Evolutionary conservation across 768 basidiomycete species (phyloP).

Genomic region (Mycena haematopus): DNA sequence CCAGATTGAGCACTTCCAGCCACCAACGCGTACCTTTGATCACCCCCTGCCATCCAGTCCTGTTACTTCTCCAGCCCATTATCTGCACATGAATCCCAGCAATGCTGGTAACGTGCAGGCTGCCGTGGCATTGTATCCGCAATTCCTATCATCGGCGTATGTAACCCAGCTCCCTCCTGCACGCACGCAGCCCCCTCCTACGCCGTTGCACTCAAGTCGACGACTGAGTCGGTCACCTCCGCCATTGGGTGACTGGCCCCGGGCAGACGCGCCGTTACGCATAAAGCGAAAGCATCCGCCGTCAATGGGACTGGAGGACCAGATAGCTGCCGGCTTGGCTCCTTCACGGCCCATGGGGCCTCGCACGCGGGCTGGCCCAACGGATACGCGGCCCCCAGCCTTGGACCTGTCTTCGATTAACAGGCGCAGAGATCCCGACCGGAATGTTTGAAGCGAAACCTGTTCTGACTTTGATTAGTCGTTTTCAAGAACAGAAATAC

Average conservation of each 20-base stretch:
- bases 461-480: slow-evolving; percentile 1
- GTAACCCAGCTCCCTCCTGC: slow-evolving; percentile 9
- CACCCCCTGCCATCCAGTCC: slow-evolving; percentile 16
- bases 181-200: slow-evolving; percentile 4
- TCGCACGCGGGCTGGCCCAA: slow-evolving; percentile 13
- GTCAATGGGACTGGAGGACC: not conserved
- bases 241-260: slow-evolving; percentile 28
- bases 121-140: slow-evolving; percentile 26
- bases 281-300: slow-evolving; percentile 22
- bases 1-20: slow-evolving; percentile 27
- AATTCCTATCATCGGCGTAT: slow-evolving; percentile 25
- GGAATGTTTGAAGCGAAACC: not conserved
- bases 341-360: slow-evolving; percentile 24
- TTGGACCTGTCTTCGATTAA: slow-evolving; percentile 8
- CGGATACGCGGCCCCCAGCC: slow-evolving; percentile 11
- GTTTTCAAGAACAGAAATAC: slow-evolving; percentile 13
- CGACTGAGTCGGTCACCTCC: slow-evolving; percentile 10
- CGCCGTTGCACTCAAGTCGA: not conserved
- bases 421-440: slow-evolving; percentile 15
- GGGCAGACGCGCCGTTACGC: slow-evolving; percentile 26
- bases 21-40: slow-evolving; percentile 3
- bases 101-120: slow-evolving; percentile 15
- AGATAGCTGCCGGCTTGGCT: not conserved
- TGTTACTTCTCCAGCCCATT: slow-evolving; percentile 18
- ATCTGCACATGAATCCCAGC: slow-evolving; percentile 20